phyloP scores from a whole-genome alignment of 352 stramenopile species.

The Pythium biforme region DNA sequence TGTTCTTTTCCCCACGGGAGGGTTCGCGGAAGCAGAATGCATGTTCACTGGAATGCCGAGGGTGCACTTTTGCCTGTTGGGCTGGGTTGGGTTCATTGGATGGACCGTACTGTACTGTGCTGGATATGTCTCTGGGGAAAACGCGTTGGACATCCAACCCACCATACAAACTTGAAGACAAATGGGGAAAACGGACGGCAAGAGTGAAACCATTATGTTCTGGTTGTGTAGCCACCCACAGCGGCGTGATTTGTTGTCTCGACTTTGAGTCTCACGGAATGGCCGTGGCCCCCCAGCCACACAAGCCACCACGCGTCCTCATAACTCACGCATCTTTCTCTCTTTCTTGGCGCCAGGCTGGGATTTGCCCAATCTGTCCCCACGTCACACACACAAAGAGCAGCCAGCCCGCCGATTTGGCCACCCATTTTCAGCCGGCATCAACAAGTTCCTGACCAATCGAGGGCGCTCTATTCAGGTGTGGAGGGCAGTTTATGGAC shows the following conservation, averaged over 20 bases:
- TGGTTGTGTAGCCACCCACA: too few species aligned
- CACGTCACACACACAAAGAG: too few species aligned
- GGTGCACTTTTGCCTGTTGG: background rate
- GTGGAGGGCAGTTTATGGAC: background rate
- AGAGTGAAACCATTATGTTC: too few species aligned
- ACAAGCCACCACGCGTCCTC: too few species aligned
- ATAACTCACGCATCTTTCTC: background rate
- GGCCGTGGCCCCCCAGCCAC: too few species aligned
- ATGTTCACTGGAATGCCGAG: background rate
- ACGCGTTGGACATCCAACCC: background rate
- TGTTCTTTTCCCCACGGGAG: too few species aligned
- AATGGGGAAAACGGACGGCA: too few species aligned
- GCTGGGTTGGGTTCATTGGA: background rate
- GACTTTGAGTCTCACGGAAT: too few species aligned
- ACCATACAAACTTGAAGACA: background rate
- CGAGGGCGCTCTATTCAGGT: slow-evolving; percentile 2
- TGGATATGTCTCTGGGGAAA: background rate
- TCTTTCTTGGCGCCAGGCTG: too few species aligned
- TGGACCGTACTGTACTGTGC: too few species aligned
- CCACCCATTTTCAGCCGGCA: background rate
- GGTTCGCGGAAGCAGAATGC: background rate
- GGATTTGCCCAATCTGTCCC: too few species aligned
- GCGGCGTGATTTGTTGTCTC: too few species aligned
- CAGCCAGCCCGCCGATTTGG: background rate
- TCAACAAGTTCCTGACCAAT: slow-evolving; percentile 4